Conservation (phyloP, 2,329 filamentous ascomycete genomes). For the Fusarium dlaminii region DNA sequence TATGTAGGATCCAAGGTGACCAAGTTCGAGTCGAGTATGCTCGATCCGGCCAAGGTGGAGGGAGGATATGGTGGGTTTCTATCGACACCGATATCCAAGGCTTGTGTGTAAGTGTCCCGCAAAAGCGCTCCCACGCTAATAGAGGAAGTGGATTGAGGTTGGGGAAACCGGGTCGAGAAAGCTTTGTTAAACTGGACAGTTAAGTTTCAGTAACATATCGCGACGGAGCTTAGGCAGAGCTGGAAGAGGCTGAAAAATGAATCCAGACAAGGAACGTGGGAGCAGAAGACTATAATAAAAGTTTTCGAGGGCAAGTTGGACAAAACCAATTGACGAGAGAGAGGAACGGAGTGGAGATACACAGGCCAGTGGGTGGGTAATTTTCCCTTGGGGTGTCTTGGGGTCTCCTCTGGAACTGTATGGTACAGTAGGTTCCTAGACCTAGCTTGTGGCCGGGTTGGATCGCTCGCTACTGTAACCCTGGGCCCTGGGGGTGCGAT, state of each 20-base stretch:
- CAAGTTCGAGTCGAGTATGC: conserved; percentile 16
- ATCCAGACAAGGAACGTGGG: conserved; percentile 23
- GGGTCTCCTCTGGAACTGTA: conserved; percentile 34
- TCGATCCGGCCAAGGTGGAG: conserved; percentile 12
- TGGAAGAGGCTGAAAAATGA: conserved; percentile 40
- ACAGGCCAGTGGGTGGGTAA: conserved; percentile 41
- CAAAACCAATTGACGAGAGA: conserved; percentile 44
- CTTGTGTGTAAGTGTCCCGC: conserved; percentile 36
- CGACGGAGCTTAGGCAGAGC: conserved; percentile 37
- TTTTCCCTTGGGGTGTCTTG: conserved; percentile 43
- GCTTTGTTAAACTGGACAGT: conserved; percentile 37
- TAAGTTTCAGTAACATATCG: conserved; percentile 43
- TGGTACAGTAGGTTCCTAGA: conserved; percentile 29
- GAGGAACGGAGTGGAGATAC: conserved; percentile 44
- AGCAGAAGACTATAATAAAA: conserved; percentile 44
- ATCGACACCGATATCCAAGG: conserved; percentile 28
- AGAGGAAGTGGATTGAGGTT: conserved; percentile 35
- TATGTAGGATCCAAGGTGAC: conserved; percentile 6
- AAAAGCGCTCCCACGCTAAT: conserved; percentile 35
- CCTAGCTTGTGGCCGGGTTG: conserved; percentile 33
- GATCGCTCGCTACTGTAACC: conserved; percentile 36
- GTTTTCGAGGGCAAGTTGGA: conserved; percentile 45
- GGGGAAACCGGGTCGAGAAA: conserved; percentile 34
- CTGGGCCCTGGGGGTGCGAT: conserved; percentile 24
- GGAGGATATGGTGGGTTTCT: conserved; percentile 27